Evolutionary conservation across 2,329 filamentous ascomycete genomes (phyloP).

Genomic region (Mycocentrospora acerina): DNA sequence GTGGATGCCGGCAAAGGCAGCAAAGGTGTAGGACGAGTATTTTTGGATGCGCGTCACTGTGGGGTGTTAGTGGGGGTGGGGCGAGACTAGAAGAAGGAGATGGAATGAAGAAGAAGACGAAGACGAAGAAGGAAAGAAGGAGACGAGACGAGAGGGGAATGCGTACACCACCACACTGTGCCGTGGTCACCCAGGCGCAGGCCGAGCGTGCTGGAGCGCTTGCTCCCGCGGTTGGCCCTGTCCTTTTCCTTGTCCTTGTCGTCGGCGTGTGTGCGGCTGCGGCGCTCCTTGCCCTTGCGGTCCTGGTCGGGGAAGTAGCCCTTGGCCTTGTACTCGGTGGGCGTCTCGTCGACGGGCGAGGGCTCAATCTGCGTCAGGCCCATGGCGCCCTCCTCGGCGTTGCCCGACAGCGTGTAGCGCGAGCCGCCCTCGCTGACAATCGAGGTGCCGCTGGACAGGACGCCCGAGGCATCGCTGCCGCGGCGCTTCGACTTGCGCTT

Average conservation of each 20-base stretch:
- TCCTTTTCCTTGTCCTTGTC: constrained; percentile 8
- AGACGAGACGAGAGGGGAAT: neutral
- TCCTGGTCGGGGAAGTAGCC: constrained; percentile 44
- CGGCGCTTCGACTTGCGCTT: too few species aligned
- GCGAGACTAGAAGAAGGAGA: neutral
- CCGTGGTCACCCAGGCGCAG: constrained; percentile 66
- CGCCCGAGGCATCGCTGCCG: too few species aligned
- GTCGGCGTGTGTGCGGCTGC: constrained; percentile 9
- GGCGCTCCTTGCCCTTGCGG: constrained; percentile 10
- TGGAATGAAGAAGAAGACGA: too few species aligned
- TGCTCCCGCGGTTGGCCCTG: neutral
- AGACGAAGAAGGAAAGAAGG: neutral
- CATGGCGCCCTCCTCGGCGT: constrained; percentile 54
- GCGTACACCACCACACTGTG: constrained; percentile 73
- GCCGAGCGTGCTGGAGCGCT: constrained; percentile 40
- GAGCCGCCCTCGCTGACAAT: too few species aligned
- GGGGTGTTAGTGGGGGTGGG: constrained; percentile 1
- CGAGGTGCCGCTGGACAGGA: too few species aligned
- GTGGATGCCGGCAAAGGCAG: constrained; percentile 47
- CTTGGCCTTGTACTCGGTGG: constrained; percentile 52
- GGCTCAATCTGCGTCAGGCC: constrained; percentile 80
- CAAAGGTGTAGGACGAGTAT: constrained; percentile 74
- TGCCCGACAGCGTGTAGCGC: too few species aligned
- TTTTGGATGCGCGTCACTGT: constrained; percentile 75
- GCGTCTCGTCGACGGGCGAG: constrained; percentile 68